Base-by-base conservation (phyloP, 2,329 filamentous ascomycete species). In the Albifimbria verrucaria region DNA sequence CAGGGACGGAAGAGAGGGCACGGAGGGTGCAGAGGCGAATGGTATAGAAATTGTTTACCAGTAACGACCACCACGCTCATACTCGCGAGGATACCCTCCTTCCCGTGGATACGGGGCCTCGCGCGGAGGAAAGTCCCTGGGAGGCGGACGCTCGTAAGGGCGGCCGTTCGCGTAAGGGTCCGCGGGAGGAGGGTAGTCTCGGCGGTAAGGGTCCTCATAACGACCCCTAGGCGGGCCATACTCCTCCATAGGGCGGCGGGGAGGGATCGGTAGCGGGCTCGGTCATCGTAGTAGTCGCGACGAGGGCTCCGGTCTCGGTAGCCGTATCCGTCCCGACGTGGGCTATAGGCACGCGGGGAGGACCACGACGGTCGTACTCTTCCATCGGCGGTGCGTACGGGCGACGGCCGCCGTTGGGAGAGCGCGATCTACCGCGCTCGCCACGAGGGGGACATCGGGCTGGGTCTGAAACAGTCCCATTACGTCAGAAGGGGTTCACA, bases 271-370 rank as follows among this genome's bases (percentile, higher is more conserved):
- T 92, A 92, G 48, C 87, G 83, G 62, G 89, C 85, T 66, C 88
- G 85, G 58, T 93, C 90, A 46, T 90, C 87, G 72, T 97, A 96
- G 74, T 96, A 96, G 55, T 93, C 89, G 61, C 90, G 87, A 55
- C 88, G 87, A 53, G 88, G 88, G 65, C 90, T 93, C 64, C 92
- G 87, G 66, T 95, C 91, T 68, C 93, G 92, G 72, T 96, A 96
- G 59, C 89, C 86, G 56, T 89, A 86, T 48, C 71, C 77, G 17
- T 78, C 78, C 20, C 89, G 85, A 59, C 88, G 87, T 57, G 92
- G 92, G 71, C 89, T 95, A 71, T 95, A 96, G 55, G 87, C 90
- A 62, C 90, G 85, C 54, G 85, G 85, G 90, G 88, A 44, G 78
- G 78, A 3, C 87, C 88, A 64, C 93, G 90, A 63, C 91, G 87